phyloP scores from a whole-genome alignment of 257 asterid species.

The Striga asiatica region DNA sequence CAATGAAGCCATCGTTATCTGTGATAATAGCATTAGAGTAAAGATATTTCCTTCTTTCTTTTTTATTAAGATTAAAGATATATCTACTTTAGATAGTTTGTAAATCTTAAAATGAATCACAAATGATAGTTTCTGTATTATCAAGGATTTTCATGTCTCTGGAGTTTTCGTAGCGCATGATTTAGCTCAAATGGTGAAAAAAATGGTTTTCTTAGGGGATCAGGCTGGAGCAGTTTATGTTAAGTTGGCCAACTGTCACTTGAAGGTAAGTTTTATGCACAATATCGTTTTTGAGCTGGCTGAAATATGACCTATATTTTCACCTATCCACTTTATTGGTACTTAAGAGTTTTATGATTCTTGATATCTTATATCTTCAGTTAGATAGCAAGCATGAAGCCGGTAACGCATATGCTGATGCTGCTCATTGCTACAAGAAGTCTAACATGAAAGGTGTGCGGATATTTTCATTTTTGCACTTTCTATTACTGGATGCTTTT shows the following conservation, averaged over 20 bases:
- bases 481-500: not conserved
- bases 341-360: not conserved
- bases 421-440: constrained; percentile 90
- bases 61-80: too few species aligned
- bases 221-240: constrained; percentile 82
- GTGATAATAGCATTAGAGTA: too few species aligned
- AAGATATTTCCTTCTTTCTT: too few species aligned
- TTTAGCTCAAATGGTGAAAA: not conserved
- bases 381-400: constrained; percentile 98
- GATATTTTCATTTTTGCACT: not conserved
- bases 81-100: too few species aligned
- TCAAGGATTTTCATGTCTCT: constrained; percentile 1
- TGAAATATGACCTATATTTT: not conserved
- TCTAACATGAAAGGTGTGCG: constrained; percentile 48
- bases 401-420: constrained; percentile 87
- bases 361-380: constrained; percentile 27
- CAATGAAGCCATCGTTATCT: too few species aligned
- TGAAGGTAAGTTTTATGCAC: constrained; percentile 40
- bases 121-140: not conserved
- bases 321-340: not conserved
- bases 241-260: constrained; percentile 71
- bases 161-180: not conserved
- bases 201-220: constrained; percentile 55
- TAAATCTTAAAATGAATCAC: too few species aligned
- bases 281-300: not conserved